Evolutionary conservation across 257 asterid genomes (phyloP).

Genomic region (Ocimum tenuiflorum): DNA sequence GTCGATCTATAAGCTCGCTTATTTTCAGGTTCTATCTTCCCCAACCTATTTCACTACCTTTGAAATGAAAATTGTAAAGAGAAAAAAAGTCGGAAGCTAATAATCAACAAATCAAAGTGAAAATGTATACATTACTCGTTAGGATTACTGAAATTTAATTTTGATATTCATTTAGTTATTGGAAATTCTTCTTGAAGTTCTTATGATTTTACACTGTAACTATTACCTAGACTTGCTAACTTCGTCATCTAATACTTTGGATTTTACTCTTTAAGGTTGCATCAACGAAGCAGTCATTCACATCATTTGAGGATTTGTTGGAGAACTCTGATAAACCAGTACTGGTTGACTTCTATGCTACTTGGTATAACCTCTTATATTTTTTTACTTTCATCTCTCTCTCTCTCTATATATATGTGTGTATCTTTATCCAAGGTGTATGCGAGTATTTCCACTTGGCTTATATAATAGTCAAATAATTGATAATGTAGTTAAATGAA

Average conservation of each 20-base stretch:
- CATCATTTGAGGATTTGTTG: conserved; percentile 70
- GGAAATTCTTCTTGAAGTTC: neutral
- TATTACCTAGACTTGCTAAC: neutral
- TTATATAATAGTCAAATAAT: neutral
- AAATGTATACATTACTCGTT: too few species aligned
- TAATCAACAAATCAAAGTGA: too few species aligned
- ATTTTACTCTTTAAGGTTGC: conserved; percentile 52
- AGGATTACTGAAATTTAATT: too few species aligned
- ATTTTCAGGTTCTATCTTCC: too few species aligned
- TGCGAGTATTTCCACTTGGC: neutral
- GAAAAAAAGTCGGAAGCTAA: too few species aligned
- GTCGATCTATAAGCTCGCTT: too few species aligned
- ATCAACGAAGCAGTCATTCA: conserved; percentile 75
- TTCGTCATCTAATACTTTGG: neutral
- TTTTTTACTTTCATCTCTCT: neutral
- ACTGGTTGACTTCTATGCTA: conserved; percentile 91
- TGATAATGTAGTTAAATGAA: neutral
- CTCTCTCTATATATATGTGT: neutral
- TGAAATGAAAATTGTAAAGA: too few species aligned
- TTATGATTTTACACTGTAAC: neutral
- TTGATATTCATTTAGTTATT: neutral
- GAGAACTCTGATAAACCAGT: conserved; percentile 74
- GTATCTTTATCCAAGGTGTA: conserved; percentile 1
- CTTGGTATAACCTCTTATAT: conserved; percentile 50
- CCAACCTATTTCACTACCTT: too few species aligned